phyloP scores from a whole-genome alignment of 768 basidiomycete species.

The Symmetrospora coprosmae region DNA sequence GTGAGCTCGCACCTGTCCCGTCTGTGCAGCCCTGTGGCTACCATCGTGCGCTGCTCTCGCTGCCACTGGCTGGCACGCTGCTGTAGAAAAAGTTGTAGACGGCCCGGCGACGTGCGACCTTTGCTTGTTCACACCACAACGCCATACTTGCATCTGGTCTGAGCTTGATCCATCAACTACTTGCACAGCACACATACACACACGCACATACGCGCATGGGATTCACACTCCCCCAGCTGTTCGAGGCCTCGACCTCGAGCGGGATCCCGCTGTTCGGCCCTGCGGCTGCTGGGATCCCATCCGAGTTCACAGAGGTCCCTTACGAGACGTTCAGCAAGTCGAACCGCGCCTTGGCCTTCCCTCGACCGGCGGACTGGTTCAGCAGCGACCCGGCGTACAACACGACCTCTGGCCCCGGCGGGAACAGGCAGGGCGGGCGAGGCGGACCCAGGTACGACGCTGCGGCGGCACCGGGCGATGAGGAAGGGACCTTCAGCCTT shows the following conservation, averaged over 20 bases:
- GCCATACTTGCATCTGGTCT: no score
- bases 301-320: conserved; percentile 92
- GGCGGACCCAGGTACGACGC: conserved; percentile 81
- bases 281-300: conserved; percentile 65
- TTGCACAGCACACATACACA: neutral
- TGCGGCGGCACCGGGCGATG: conserved; percentile 86
- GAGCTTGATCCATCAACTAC: neutral
- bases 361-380: conserved; percentile 41
- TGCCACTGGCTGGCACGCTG: no score
- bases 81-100: no score
- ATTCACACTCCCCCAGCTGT: neutral
- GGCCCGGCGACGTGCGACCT: no score
- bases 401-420: neutral
- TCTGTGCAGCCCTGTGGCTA: no score
- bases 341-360: conserved; percentile 48
- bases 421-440: conserved; percentile 56
- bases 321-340: conserved; percentile 98
- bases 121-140: no score
- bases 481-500: conserved; percentile 89
- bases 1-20: no score
- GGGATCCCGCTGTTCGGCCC: conserved; percentile 42
- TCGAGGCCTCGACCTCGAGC: conserved; percentile 6
- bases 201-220: neutral
- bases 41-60: no score
- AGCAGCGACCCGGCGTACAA: conserved; percentile 46